These are phyloP conservation scores for Entomortierella chlamydospora DNA, from an alignment of 192 early-diverging fungal genomes.

Conservation along the genomic window DNA sequence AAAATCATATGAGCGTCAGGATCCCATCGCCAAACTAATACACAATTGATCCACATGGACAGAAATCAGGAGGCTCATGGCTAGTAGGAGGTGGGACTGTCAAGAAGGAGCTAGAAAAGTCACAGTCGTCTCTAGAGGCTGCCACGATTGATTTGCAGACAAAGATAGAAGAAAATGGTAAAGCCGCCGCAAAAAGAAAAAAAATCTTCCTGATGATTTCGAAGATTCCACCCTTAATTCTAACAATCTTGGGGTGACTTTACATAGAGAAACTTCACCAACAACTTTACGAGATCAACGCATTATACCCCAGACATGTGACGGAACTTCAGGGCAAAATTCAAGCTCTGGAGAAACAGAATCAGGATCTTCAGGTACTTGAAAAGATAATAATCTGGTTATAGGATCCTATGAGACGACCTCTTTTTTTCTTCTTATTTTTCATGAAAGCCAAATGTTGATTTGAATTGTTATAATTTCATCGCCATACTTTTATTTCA, in stretches of 20 bases:
- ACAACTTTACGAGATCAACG: constrained; percentile 64
- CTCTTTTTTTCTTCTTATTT: background rate
- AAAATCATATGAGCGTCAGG: no score
- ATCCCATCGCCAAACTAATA: background rate
- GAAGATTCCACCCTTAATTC: background rate
- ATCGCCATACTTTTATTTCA: no score
- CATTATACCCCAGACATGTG: constrained; percentile 62
- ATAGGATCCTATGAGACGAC: no score
- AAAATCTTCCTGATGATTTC: no score
- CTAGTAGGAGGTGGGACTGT: constrained; percentile 57
- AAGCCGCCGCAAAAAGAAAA: no score
- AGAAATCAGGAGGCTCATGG: constrained; percentile 54
- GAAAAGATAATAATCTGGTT: no score
- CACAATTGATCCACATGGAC: background rate
- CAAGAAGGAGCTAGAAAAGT: constrained; percentile 70
- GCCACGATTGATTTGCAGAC: constrained; percentile 59
- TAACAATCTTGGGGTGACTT: no score
- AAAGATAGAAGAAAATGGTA: constrained; percentile 74
- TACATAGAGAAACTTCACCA: constrained; percentile 61
- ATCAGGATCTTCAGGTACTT: constrained; percentile 59
- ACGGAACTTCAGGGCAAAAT: constrained; percentile 62
- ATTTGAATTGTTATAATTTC: no score
- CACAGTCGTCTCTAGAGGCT: constrained; percentile 58
- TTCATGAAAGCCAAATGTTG: background rate
- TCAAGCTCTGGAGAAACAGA: constrained; percentile 59